phyloP scores from a whole-genome alignment of 2,329 filamentous ascomycete genomes.

The Neofusicoccum parvum region DNA sequence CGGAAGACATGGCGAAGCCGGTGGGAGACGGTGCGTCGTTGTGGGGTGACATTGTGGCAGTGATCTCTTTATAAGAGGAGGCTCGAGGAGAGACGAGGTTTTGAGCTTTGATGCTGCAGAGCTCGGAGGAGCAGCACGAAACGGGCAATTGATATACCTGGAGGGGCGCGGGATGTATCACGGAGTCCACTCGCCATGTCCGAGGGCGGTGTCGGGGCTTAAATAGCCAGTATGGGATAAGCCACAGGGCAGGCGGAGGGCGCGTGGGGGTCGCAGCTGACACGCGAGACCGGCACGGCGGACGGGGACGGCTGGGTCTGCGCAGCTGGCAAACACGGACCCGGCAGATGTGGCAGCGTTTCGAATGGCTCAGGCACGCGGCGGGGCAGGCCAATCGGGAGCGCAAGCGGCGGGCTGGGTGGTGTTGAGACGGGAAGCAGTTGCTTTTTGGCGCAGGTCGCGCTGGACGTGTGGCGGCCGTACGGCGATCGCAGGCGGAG shows the following conservation, averaged over 20 bases:
- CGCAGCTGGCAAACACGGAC: not conserved
- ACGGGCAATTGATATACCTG: not conserved
- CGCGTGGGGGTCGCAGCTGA: not conserved
- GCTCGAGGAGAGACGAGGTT: not conserved
- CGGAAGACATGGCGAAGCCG: slow-evolving; percentile 32
- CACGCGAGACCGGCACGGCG: not conserved
- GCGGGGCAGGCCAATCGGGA: not conserved
- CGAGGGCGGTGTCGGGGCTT: not conserved
- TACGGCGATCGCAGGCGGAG: slow-evolving; percentile 5
- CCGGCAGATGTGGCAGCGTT: not conserved
- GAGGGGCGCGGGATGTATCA: not conserved
- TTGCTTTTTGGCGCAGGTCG: not conserved
- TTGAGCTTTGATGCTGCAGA: not conserved
- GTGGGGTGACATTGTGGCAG: slow-evolving; percentile 40
- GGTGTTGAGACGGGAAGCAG: slow-evolving; percentile 1
- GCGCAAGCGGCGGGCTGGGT: not conserved
- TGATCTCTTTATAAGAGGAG: not conserved
- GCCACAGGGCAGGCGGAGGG: not conserved
- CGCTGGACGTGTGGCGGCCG: not conserved
- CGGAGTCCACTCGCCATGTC: not conserved
- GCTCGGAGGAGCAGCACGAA: not conserved
- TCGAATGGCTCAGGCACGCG: not conserved
- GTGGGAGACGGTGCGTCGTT: slow-evolving; percentile 41
- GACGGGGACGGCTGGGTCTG: not conserved
- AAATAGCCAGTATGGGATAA: slow-evolving; percentile 2